Evolutionary conservation across 768 basidiomycete species (phyloP).

Genomic region (Amanita rubescens): DNA sequence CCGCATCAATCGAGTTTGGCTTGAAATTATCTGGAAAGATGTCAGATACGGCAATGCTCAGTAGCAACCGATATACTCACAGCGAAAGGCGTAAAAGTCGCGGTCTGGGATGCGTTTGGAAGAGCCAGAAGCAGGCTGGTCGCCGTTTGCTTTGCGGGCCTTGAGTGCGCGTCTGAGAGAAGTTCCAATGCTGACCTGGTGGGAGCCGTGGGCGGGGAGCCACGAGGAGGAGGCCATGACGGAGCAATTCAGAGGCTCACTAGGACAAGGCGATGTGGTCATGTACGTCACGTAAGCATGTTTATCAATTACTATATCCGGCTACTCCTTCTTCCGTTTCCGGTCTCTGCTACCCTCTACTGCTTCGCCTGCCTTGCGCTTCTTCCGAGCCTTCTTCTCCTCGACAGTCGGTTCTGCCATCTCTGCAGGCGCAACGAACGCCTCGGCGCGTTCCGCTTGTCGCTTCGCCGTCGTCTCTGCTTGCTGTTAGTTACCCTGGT

Average conservation of each 20-base stretch:
- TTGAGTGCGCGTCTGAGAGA: slow-evolving; percentile 63
- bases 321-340: too few relatives aligned
- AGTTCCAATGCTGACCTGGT: slow-evolving; percentile 51
- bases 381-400: slow-evolving; percentile 65
- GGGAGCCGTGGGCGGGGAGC: slow-evolving; percentile 54
- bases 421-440: slow-evolving; percentile 85
- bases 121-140: slow-evolving; percentile 23
- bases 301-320: background rate
- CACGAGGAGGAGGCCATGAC: slow-evolving; percentile 31
- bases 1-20: slow-evolving; percentile 60
- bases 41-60: background rate
- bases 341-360: slow-evolving; percentile 25
- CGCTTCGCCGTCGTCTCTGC: slow-evolving; percentile 62
- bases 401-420: slow-evolving; percentile 63
- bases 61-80: slow-evolving; percentile 34
- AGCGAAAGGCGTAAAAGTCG: slow-evolving; percentile 74
- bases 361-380: slow-evolving; percentile 29
- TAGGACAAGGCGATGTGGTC: background rate
- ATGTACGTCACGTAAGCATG: background rate
- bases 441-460: slow-evolving; percentile 77
- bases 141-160: slow-evolving; percentile 56
- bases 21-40: slow-evolving; percentile 59
- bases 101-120: slow-evolving; percentile 48
- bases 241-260: background rate
- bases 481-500: slow-evolving; percentile 53